Percentiles rank a stretch among this genome's conserved stretches.
phyloP scores from a whole-genome alignment of 1,284 basidiomycete species.

The Stygiomarasmius scandens region DNA sequence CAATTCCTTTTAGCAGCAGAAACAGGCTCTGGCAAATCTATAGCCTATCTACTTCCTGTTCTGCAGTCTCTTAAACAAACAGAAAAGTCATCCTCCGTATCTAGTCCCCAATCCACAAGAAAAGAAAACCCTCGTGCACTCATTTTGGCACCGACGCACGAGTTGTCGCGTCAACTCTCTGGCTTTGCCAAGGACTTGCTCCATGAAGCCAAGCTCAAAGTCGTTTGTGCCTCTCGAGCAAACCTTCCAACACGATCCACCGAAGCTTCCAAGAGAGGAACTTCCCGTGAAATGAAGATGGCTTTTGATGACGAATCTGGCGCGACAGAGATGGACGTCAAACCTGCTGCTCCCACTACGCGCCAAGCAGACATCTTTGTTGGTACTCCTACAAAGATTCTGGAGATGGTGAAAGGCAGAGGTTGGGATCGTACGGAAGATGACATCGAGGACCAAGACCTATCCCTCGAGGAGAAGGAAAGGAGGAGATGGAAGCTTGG shows the following conservation, averaged over 20 bases:
- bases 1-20: conserved; percentile 81
- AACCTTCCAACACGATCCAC: conserved; percentile 45
- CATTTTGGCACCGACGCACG: conserved; percentile 86
- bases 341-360: conserved; percentile 16
- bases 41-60: conserved; percentile 86
- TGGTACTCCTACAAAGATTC: conserved; percentile 76
- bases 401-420: conserved; percentile 68
- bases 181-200: conserved; percentile 72
- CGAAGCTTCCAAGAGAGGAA: conserved; percentile 2
- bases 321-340: conserved; percentile 19
- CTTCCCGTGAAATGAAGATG: conserved; percentile 14
- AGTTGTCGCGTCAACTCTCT: conserved; percentile 80
- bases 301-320: neutral
- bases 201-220: conserved; percentile 75
- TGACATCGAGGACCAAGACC: conserved; percentile 19
- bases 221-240: conserved; percentile 68
- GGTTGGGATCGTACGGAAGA: conserved; percentile 59
- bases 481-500: conserved; percentile 30
- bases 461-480: conserved; percentile 19
- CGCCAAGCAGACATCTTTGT: conserved; percentile 73
- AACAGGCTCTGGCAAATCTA: conserved; percentile 88
- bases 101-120: neutral
- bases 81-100: conserved; percentile 33
- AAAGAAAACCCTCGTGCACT: conserved; percentile 68
- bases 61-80: conserved; percentile 75